phyloP scores from a whole-genome alignment of 331 rosid species.

The Pyrus hybrid region DNA sequence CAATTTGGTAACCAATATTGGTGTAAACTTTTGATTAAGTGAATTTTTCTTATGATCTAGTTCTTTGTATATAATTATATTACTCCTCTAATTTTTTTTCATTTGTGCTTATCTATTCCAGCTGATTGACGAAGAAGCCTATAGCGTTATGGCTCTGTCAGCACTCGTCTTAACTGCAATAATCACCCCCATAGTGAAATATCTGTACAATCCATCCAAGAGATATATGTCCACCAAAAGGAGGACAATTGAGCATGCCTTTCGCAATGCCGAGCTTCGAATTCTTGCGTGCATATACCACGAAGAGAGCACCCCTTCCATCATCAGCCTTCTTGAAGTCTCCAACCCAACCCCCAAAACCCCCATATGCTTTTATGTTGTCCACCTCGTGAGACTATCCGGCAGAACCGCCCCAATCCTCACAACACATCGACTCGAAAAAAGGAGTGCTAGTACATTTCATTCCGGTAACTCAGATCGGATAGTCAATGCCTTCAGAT shows the following conservation, averaged over 20 bases:
- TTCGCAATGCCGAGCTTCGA: slow-evolving; percentile 16
- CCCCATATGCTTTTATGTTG: slow-evolving; percentile 40
- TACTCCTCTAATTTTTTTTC: too few relatives aligned
- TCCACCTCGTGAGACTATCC: slow-evolving; percentile 42
- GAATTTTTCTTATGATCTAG: too few relatives aligned
- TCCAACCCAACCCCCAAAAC: slow-evolving; percentile 32
- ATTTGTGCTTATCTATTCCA: slow-evolving; percentile 15
- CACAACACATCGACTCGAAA: slow-evolving; percentile 16
- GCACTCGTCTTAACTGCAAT: slow-evolving; percentile 30
- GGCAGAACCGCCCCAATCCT: slow-evolving; percentile 47
- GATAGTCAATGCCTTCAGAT: slow-evolving; percentile 39
- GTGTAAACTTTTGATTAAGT: too few relatives aligned
- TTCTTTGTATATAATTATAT: background rate
- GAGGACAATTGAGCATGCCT: slow-evolving; percentile 36
- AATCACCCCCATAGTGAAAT: slow-evolving; percentile 30
- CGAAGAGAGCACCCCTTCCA: slow-evolving; percentile 33
- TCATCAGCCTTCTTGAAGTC: slow-evolving; percentile 43
- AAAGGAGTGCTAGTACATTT: background rate
- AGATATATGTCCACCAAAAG: slow-evolving; percentile 20
- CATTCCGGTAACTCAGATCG: slow-evolving; percentile 14
- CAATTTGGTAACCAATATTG: too few relatives aligned
- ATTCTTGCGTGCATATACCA: slow-evolving; percentile 37
- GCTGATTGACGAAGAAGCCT: slow-evolving; percentile 34
- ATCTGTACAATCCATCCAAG: slow-evolving; percentile 49
- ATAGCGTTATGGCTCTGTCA: slow-evolving; percentile 23